A percentile compares a stretch with the other conserved stretches of the same genome.
These are phyloP conservation scores for Carpinus fangiana DNA, from an alignment of 306 rosid genomes.

Conservation along the genomic window DNA sequence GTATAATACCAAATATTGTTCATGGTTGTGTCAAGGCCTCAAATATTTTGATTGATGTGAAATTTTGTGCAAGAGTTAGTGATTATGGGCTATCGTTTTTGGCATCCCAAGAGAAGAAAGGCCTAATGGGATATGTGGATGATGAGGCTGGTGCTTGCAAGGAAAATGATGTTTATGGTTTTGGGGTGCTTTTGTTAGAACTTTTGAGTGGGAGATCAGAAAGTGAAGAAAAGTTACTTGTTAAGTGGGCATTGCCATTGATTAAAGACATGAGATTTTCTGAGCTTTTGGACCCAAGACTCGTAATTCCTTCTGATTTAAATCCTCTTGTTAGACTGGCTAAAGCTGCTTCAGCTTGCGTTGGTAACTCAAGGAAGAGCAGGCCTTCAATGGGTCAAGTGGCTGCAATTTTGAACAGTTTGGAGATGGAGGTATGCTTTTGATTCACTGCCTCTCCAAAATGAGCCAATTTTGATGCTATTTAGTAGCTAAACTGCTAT, in stretches of 20 bases:
- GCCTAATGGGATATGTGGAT: conserved; percentile 60
- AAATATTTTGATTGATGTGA: conserved; percentile 58
- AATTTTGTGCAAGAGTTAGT: conserved; percentile 52
- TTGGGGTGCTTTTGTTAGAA: conserved; percentile 81
- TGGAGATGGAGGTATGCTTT: conserved; percentile 48
- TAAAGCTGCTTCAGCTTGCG: conserved; percentile 84
- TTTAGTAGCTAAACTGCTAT: too few relatives aligned
- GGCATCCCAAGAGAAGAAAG: conserved; percentile 53
- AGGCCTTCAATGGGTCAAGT: conserved; percentile 77
- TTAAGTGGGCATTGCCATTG: conserved; percentile 83
- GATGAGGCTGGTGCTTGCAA: conserved; percentile 59
- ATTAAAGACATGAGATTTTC: conserved; percentile 52
- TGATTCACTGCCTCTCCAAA: conserved; percentile 9
- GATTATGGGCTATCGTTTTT: conserved; percentile 74
- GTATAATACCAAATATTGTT: conserved; percentile 58
- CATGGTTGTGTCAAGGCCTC: conserved; percentile 87
- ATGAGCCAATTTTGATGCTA: conserved; percentile 1
- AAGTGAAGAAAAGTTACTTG: conserved; percentile 62
- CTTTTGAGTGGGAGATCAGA: conserved; percentile 67
- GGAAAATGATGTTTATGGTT: conserved; percentile 84
- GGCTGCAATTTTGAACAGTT: conserved; percentile 62
- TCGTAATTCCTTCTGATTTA: conserved; percentile 48
- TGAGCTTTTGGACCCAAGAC: conserved; percentile 69
- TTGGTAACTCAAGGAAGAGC: conserved; percentile 69
- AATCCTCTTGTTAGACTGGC: conserved; percentile 62